Percentiles rank a stretch among this genome's conserved stretches.
Evolutionary conservation across 768 basidiomycete genomes (phyloP).

Genomic region (Phlegmacium glaucopus): DNA sequence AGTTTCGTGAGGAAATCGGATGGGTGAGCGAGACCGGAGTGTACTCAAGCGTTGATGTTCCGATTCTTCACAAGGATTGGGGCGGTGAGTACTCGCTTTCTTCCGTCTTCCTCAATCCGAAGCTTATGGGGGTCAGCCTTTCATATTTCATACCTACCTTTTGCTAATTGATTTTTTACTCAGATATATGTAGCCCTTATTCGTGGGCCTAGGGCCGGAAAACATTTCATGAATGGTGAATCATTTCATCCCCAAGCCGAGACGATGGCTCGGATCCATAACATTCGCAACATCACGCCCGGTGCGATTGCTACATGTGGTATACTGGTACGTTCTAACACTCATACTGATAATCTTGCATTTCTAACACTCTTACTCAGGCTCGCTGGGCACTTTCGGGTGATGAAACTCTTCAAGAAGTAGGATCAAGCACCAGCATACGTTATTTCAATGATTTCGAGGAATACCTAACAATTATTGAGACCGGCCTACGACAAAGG

Average conservation of each 20-base stretch:
- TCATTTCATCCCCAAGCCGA: constrained; percentile 9
- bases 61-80: background rate
- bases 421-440: too few species aligned
- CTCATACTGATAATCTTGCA: too few species aligned
- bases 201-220: background rate
- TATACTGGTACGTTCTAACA: constrained; percentile 9
- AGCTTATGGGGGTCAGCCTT: background rate
- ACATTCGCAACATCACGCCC: constrained; percentile 11
- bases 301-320: constrained; percentile 13
- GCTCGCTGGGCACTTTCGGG: too few species aligned
- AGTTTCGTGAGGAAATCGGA: background rate
- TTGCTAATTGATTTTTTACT: background rate
- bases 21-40: background rate
- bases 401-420: too few species aligned
- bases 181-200: background rate
- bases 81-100: background rate
- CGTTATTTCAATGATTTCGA: too few species aligned
- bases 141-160: background rate
- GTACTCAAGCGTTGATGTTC: background rate
- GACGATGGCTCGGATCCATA: constrained; percentile 13
- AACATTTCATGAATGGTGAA: background rate
- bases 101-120: background rate
- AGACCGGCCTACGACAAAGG: too few species aligned
- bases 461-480: too few species aligned
- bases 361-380: too few species aligned